A percentile compares a stretch with the other conserved stretches of the same genome.
Evolutionary conservation across 2,329 filamentous ascomycete genomes (phyloP).

Genomic region (Basipetospora chlamydospora): DNA sequence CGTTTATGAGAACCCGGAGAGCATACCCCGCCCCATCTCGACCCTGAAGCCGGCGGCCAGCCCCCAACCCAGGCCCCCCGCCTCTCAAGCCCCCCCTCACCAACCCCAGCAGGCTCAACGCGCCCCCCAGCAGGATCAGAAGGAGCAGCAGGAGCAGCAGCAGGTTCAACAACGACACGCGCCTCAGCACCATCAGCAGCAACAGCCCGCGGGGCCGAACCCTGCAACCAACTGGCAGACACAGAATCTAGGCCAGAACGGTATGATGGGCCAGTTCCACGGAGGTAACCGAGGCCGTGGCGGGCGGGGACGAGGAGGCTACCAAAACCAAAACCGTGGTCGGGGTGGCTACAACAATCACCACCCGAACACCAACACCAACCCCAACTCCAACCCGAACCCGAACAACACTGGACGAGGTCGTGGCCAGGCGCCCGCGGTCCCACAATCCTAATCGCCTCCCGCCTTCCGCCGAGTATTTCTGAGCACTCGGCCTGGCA

Average conservation of each 20-base stretch:
- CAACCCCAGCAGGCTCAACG: slow-evolving; percentile 14
- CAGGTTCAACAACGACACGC: slow-evolving; percentile 16
- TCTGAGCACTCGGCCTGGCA: too few species aligned
- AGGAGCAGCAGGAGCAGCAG: slow-evolving; percentile 11
- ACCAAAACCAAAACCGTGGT: slow-evolving; percentile 6
- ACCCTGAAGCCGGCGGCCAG: slow-evolving; percentile 23
- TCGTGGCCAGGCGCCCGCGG: too few species aligned
- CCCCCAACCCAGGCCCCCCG: slow-evolving; percentile 7
- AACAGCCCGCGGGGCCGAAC: slow-evolving; percentile 15
- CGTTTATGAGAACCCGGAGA: slow-evolving; percentile 93
- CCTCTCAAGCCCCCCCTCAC: slow-evolving; percentile 9
- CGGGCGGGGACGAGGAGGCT: slow-evolving; percentile 13
- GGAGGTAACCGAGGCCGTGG: slow-evolving; percentile 18
- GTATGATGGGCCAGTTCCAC: slow-evolving; percentile 15
- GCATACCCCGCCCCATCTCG: slow-evolving; percentile 68
- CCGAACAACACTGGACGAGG: too few species aligned
- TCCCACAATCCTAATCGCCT: too few species aligned
- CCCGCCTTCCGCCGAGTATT: too few species aligned
- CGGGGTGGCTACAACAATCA: slow-evolving; percentile 11
- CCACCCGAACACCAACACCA: too few species aligned
- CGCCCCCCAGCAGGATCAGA: slow-evolving; percentile 12
- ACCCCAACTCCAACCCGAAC: too few species aligned
- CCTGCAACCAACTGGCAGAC: slow-evolving; percentile 16
- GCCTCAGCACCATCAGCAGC: slow-evolving; percentile 7
- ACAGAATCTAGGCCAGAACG: slow-evolving; percentile 9